Evolutionary conservation across 1,284 basidiomycete species (phyloP), one percentile per base, ranked within the genome.

Genomic region (Ceratobasidium sp.): DNA sequence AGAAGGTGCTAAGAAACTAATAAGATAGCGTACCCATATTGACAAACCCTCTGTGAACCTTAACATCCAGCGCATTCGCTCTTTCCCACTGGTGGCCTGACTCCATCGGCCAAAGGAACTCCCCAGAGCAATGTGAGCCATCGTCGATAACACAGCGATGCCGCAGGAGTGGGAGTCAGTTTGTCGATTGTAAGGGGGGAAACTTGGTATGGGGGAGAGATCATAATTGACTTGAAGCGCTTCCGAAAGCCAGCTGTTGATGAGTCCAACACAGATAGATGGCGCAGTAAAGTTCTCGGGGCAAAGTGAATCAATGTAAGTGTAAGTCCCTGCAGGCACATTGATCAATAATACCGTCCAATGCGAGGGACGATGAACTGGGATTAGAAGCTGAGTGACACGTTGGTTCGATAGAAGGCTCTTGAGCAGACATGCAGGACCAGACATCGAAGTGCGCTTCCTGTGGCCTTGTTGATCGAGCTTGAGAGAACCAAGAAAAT

Each of bases 401-500:
- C 11, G 36, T 11, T 11, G 6, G 11, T 41, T 41, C 6, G 36
- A 4, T 5, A 41, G 36, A 41, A 41, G 36, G 36, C 11, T 41
- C 36, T 41, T 41, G 6, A 41, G 36, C 27, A 53, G 31, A n/a
- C 47, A 33, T n/a, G 47, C 36, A 36, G 63, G 44, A 9, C 29
- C 47, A 47, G 45, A 63, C 24, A 45, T 48, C 27, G 45, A 27
- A 2, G 60, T 47, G 24, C 50, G 63, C 4, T 65, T 47, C 17
- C 36, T 48, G 29, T 22, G 63, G 19, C 47, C 22, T 36, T n/a
- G 63, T 31, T 51, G 19, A 19, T 53, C 36, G 48, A 56, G 62
- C 6, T 33, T 7, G 33, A 54, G 50, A 22, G 9, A 54, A 11
- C 51, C n/a, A 14, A 63, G 45, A 19, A 65, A 65, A 36, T 65